phyloP scores from a whole-genome alignment of 2,329 filamentous ascomycete species.

The Didymella exigua region DNA sequence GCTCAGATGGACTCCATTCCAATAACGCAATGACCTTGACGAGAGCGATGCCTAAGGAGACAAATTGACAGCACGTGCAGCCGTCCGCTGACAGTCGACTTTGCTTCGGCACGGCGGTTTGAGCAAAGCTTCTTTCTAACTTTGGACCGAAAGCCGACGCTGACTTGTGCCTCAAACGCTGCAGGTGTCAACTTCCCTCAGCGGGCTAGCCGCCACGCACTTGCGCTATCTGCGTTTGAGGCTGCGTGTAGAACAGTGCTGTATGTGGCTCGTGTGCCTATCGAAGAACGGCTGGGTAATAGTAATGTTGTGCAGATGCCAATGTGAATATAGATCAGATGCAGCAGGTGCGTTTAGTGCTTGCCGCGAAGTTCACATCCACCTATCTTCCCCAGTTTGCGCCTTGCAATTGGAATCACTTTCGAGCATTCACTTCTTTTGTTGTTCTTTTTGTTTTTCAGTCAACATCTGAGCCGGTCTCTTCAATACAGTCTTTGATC shows the following conservation, averaged over 20 bases:
- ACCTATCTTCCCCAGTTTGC: conserved; percentile 24
- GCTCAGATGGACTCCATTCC: conserved; percentile 17
- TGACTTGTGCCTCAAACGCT: conserved; percentile 42
- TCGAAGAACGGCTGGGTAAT: conserved; percentile 22
- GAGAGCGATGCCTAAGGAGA: conserved; percentile 28
- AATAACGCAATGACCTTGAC: conserved; percentile 19
- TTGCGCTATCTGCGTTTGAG: conserved; percentile 42
- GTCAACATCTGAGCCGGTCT: conserved; percentile 41
- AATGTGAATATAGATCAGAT: conserved; percentile 43
- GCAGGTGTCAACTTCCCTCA: conserved; percentile 36
- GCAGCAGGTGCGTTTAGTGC: conserved; percentile 32
- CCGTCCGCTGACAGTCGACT: conserved; percentile 5
- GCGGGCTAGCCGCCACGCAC: conserved; percentile 41
- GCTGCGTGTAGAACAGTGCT: conserved; percentile 40
- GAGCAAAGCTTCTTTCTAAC: conserved; percentile 32
- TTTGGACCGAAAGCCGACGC: conserved; percentile 33
- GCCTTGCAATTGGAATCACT: conserved; percentile 10
- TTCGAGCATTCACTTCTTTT: conserved; percentile 17
- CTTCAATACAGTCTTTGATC: conserved; percentile 28
- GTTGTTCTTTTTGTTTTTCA: conserved; percentile 18
- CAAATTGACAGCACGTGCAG: conserved; percentile 22
- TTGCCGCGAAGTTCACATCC: conserved; percentile 30
- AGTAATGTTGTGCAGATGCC: conserved; percentile 34
- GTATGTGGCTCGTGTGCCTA: conserved; percentile 35
- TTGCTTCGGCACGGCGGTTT: conserved; percentile 26